Evolutionary conservation across 805 yeast species (phyloP).

Genomic region (Monosporozyma servazzii): DNA sequence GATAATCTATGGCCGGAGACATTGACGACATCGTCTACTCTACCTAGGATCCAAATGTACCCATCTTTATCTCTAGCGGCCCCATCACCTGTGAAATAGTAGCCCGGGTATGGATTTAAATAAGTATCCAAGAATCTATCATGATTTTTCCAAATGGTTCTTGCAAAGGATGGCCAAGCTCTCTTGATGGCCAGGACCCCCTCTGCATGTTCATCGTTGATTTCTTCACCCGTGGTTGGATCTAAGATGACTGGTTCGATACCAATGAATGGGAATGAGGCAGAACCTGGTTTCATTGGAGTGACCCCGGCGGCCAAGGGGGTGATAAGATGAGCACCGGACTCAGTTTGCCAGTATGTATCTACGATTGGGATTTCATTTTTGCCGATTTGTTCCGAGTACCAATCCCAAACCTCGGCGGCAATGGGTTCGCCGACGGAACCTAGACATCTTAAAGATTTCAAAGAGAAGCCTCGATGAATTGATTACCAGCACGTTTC

Average conservation of each 20-base stretch:
- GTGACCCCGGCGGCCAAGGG: slow-evolving; percentile 70
- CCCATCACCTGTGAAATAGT: slow-evolving; percentile 84
- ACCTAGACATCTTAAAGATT: slow-evolving; percentile 60
- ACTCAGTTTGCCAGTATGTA: slow-evolving; percentile 87
- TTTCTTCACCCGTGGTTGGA: slow-evolving; percentile 63
- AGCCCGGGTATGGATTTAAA: slow-evolving; percentile 70
- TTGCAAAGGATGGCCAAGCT: slow-evolving; percentile 81
- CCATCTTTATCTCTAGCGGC: slow-evolving; percentile 82
- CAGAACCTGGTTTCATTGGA: slow-evolving; percentile 80
- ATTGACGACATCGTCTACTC: slow-evolving; percentile 84
- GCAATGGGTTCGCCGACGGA: slow-evolving; percentile 85
- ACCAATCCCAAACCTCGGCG: slow-evolving; percentile 85
- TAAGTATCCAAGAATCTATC: slow-evolving; percentile 72
- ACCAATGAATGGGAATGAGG: slow-evolving; percentile 79
- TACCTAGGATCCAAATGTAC: slow-evolving; percentile 75
- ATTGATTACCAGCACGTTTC: slow-evolving; percentile 63
- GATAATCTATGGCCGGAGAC: slow-evolving; percentile 81
- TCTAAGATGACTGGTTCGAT: slow-evolving; percentile 65
- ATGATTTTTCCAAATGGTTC: slow-evolving; percentile 74
- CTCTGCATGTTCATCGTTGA: slow-evolving; percentile 61
- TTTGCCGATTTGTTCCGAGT: slow-evolving; percentile 61
- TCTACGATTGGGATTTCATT: slow-evolving; percentile 65
- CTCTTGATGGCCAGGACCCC: slow-evolving; percentile 68
- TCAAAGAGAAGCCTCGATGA: slow-evolving; percentile 51
- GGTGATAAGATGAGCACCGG: slow-evolving; percentile 71